phyloP scores from a whole-genome alignment of 2,329 filamentous ascomycete genomes.

The Verticillium klebahnii region DNA sequence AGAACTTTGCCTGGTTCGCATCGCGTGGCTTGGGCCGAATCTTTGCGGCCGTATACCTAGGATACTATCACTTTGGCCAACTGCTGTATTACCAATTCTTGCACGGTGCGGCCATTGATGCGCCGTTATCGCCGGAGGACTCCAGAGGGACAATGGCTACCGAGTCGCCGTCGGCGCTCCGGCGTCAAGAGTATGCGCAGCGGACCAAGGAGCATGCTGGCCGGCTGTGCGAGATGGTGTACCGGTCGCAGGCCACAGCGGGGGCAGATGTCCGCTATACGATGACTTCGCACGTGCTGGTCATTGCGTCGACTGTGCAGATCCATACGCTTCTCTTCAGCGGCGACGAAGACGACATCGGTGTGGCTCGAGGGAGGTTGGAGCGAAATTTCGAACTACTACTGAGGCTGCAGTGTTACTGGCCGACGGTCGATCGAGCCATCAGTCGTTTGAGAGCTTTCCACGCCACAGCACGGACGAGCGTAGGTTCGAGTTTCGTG shows the following conservation, averaged over 20 bases:
- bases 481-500: conserved; percentile 29
- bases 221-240: conserved; percentile 34
- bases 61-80: conserved; percentile 40
- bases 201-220: conserved; percentile 34
- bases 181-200: conserved; percentile 27
- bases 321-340: conserved; percentile 40
- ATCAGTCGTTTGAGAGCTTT: conserved; percentile 34
- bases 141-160: background rate
- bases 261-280: conserved; percentile 35
- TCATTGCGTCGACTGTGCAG: conserved; percentile 40
- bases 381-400: conserved; percentile 40
- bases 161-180: conserved; percentile 5
- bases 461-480: conserved; percentile 33
- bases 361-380: conserved; percentile 26
- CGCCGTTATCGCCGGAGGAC: background rate
- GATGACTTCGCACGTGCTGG: conserved; percentile 40
- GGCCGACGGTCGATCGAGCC: conserved; percentile 32
- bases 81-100: conserved; percentile 44
- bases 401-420: conserved; percentile 31
- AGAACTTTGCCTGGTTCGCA: conserved; percentile 31
- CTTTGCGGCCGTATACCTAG: conserved; percentile 39
- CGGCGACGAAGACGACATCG: conserved; percentile 27
- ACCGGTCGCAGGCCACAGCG: conserved; percentile 27
- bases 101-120: conserved; percentile 14
- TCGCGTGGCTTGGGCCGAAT: conserved; percentile 32